These are phyloP conservation scores for Macrolepiota fuliginosa DNA, from an alignment of 768 basidiomycete species.

Conservation along the genomic window DNA sequence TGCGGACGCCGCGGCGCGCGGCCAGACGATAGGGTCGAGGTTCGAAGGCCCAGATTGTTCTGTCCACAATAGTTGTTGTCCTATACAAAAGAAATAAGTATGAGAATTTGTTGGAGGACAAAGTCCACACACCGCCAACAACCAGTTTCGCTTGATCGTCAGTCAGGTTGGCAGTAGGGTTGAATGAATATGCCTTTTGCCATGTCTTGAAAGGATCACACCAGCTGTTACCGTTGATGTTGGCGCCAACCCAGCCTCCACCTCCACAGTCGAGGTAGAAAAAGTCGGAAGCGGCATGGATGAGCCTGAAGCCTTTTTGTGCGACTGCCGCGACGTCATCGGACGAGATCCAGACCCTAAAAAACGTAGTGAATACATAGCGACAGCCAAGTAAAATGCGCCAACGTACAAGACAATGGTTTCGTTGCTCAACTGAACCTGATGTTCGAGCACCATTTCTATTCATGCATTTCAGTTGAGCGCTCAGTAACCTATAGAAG, in stretches of 20 bases:
- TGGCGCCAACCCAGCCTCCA: slow-evolving; percentile 66
- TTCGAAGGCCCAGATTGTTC: slow-evolving; percentile 70
- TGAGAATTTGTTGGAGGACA: neutral
- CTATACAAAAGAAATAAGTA: slow-evolving; percentile 23
- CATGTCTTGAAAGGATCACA: slow-evolving; percentile 82
- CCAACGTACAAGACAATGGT: slow-evolving; percentile 54
- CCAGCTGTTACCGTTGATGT: slow-evolving; percentile 55
- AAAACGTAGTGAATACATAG: neutral
- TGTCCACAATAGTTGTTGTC: slow-evolving; percentile 69
- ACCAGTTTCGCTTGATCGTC: slow-evolving; percentile 50
- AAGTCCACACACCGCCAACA: slow-evolving; percentile 52
- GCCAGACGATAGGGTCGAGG: slow-evolving; percentile 69
- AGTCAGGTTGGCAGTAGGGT: slow-evolving; percentile 62
- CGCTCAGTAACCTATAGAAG: neutral
- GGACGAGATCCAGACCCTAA: slow-evolving; percentile 74
- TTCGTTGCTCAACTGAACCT: slow-evolving; percentile 41
- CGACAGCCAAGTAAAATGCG: neutral
- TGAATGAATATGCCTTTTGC: slow-evolving; percentile 73
- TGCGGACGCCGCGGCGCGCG: slow-evolving; percentile 65
- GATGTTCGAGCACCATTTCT: slow-evolving; percentile 64
- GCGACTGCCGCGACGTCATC: slow-evolving; percentile 55
- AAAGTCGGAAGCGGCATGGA: slow-evolving; percentile 74
- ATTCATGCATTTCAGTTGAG: slow-evolving; percentile 25
- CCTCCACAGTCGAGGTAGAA: slow-evolving; percentile 82
- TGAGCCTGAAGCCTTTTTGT: slow-evolving; percentile 52